Evolutionary conservation across 2,329 filamentous ascomycete genomes (phyloP), one percentile per base, ranked within the genome.

Genomic region (Diaporthe humulicola): DNA sequence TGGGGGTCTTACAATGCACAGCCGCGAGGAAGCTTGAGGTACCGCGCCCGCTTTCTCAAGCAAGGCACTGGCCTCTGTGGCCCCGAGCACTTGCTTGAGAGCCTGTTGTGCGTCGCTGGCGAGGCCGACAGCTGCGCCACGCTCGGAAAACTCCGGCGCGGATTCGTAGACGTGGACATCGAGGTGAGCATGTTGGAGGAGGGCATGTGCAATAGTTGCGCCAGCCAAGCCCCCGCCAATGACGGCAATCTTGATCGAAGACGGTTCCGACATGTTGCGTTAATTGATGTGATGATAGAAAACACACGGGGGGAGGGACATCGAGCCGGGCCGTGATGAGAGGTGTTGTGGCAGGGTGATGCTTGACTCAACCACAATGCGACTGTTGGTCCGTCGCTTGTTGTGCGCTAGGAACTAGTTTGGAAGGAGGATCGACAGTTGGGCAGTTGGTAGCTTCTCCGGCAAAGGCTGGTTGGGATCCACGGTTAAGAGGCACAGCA

Each of bases 191-290:
- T 73, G 56, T 45, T 56, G 56, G 7, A 75, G 61, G 33, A 81
- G 79, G 9, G 79, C 77, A 52, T 79, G 76, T 8, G 78, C 76
- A 19, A 77, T 19, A 10, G 75, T 75, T 52, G 76, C 75, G 12
- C 80, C 78, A 4, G 76, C 76, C 15, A 79, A 52, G 5, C 79
- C 80, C 25, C 79, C 78, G 12, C 78, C 80, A 22, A 79, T 75
- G 38, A 79, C 75, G 70, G 79, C 79, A 36, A 81, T 75, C 30
- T 58, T 75, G 28, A 73, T 64, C 5, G 56, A 45, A 22, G 56
- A 36, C 66, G 56, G 15, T 42, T 38, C 54, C 7, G 54, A 4
- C 74, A 75, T 73, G 56, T 45, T 57, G 17, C 3, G 33, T 48
- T 4, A 30, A 30, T 60, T 10, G 25, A 40, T 30, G 28, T 25